Conservation (phyloP, 2,329 filamentous ascomycete genomes). For the Fusarium vanettenii region DNA sequence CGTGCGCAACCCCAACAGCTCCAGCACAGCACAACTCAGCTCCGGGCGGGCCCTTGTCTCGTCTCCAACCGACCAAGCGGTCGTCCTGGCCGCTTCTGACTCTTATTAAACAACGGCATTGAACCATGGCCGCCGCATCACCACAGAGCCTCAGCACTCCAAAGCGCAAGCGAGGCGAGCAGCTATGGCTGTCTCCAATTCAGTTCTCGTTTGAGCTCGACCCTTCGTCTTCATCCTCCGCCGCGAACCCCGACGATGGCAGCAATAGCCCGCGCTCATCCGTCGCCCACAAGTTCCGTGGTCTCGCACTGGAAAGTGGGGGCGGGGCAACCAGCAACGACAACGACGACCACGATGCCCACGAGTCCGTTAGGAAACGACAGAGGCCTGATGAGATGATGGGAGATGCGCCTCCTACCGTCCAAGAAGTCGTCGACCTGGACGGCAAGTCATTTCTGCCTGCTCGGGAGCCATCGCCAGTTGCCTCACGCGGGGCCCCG, state of each 20-base stretch:
- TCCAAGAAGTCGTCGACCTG: slow-evolving; percentile 12
- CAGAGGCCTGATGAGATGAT: slow-evolving; percentile 49
- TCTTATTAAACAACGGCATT: slow-evolving; percentile 21
- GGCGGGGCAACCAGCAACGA: slow-evolving; percentile 54
- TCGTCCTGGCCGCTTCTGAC: slow-evolving; percentile 12
- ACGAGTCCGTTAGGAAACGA: slow-evolving; percentile 53
- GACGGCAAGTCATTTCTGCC: slow-evolving; percentile 18
- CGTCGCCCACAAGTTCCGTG: slow-evolving; percentile 64
- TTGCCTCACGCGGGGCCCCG: not conserved
- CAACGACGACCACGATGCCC: slow-evolving; percentile 44
- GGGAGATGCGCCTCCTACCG: slow-evolving; percentile 38
- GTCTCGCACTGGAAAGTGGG: slow-evolving; percentile 60
- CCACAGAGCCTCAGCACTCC: slow-evolving; percentile 52
- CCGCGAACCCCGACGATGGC: slow-evolving; percentile 55
- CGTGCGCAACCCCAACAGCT: slow-evolving; percentile 24
- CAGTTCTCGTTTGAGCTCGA: slow-evolving; percentile 65
- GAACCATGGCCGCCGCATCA: slow-evolving; percentile 38
- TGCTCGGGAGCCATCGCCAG: not conserved
- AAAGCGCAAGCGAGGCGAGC: slow-evolving; percentile 60
- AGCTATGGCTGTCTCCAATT: slow-evolving; percentile 48
- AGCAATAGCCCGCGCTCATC: slow-evolving; percentile 64
- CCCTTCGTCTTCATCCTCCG: slow-evolving; percentile 42
- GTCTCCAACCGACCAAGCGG: slow-evolving; percentile 1
- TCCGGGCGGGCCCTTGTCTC: slow-evolving; percentile 1
- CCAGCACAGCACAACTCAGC: not conserved